Percentiles rank a stretch among this genome's conserved stretches.
Evolutionary conservation across 768 basidiomycete genomes (phyloP).

Genomic region (Leucocoprinus leucothites): DNA sequence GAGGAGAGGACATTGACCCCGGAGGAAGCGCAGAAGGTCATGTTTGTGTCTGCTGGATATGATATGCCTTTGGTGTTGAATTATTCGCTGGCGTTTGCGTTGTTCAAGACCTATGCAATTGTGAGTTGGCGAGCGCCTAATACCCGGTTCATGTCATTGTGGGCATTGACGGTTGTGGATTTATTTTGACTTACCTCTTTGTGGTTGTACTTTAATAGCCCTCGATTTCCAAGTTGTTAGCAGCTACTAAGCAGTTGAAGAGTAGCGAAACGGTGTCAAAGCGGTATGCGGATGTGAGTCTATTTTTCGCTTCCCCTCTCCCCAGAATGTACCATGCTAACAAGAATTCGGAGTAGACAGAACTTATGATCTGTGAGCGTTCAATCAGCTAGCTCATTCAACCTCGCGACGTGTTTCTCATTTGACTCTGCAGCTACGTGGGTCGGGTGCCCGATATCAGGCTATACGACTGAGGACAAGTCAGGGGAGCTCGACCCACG

Average conservation of each 20-base stretch:
- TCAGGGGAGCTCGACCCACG: conserved; percentile 26
- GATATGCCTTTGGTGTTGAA: conserved; percentile 44
- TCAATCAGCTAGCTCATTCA: too few species aligned
- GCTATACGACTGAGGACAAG: conserved; percentile 10
- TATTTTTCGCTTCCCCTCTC: not conserved
- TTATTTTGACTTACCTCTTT: too few species aligned
- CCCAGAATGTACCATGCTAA: not conserved
- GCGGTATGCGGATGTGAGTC: conserved; percentile 48
- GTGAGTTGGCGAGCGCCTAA: conserved; percentile 25
- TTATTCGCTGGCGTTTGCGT: conserved; percentile 41
- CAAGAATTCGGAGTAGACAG: conserved; percentile 30
- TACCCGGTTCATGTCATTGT: not conserved
- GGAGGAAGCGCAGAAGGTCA: conserved; percentile 43
- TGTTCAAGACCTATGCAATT: conserved; percentile 52
- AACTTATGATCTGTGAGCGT: conserved; percentile 36
- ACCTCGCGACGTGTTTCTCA: not conserved
- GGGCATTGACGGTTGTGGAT: not conserved
- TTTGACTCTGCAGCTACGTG: conserved; percentile 23
- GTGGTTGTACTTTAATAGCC: conserved; percentile 30
- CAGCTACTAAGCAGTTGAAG: conserved; percentile 36
- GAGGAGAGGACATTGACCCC: conserved; percentile 35
- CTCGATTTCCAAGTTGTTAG: conserved; percentile 40
- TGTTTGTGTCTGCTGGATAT: conserved; percentile 29
- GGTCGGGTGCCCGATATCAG: conserved; percentile 26
- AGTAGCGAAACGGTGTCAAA: conserved; percentile 32